phyloP scores from a whole-genome alignment of 2,329 filamentous ascomycete species.

The Magnaporthiopsis incrustans region DNA sequence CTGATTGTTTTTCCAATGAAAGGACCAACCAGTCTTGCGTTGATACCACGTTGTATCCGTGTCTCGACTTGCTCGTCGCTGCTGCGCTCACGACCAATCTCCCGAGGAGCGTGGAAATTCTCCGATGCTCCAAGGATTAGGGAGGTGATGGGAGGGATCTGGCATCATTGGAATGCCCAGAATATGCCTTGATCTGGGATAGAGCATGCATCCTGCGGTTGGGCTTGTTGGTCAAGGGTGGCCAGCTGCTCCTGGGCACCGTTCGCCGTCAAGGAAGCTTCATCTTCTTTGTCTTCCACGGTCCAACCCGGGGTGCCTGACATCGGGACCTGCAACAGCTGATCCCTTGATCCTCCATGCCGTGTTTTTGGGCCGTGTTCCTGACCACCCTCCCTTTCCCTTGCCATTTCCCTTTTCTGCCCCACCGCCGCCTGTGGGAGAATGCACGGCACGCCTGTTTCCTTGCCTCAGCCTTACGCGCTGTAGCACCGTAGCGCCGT shows the following conservation, averaged over 20 bases:
- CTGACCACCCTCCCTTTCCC: background rate
- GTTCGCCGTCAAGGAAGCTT: too few species aligned
- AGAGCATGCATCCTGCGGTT: background rate
- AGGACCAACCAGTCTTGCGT: background rate
- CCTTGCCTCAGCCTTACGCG: conserved; percentile 7
- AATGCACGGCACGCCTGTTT: background rate
- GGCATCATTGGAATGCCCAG: background rate
- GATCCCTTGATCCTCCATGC: too few species aligned
- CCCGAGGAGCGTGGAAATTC: background rate
- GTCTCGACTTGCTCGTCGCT: background rate
- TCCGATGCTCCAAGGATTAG: background rate
- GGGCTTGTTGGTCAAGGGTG: background rate
- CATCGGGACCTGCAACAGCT: background rate
- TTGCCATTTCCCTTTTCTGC: background rate
- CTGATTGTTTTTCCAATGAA: background rate
- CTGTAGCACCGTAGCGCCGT: conserved; percentile 1
- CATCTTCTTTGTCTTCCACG: too few species aligned
- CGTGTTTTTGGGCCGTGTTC: background rate
- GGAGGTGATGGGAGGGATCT: background rate
- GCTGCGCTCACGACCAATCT: background rate
- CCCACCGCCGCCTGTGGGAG: background rate
- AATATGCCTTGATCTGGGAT: background rate
- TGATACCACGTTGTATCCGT: background rate
- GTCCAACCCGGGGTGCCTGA: too few species aligned
- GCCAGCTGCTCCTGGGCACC: background rate